phyloP scores from a whole-genome alignment of 2,329 filamentous ascomycete species.

The Fusarium subglutinans region DNA sequence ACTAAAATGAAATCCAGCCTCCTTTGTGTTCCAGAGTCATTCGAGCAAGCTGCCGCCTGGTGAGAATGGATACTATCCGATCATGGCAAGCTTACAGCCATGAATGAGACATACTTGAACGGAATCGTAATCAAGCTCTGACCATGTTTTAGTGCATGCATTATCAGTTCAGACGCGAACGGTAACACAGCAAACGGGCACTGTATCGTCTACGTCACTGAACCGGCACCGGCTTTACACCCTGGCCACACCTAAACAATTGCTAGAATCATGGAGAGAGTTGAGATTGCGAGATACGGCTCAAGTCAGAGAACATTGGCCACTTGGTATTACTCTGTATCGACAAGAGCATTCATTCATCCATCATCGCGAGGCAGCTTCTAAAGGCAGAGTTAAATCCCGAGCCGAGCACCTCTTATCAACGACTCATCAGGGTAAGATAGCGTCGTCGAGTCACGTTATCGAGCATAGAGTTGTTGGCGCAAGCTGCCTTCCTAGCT shows the following conservation, averaged over 20 bases:
- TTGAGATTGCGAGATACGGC: neutral
- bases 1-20: neutral
- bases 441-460: constrained; percentile 38
- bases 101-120: neutral
- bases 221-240: neutral
- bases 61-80: neutral
- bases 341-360: neutral
- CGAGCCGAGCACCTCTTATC: constrained; percentile 31
- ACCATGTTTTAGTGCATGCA: constrained; percentile 34
- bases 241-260: neutral
- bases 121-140: constrained; percentile 12
- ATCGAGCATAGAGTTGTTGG: constrained; percentile 24
- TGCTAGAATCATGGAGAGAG: neutral
- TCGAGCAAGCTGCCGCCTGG: neutral
- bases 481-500: constrained; percentile 15
- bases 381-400: neutral
- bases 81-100: neutral
- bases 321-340: neutral
- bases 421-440: constrained; percentile 40
- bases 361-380: neutral
- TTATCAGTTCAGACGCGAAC: constrained; percentile 21
- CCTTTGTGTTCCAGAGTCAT: neutral
- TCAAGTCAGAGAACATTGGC: neutral
- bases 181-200: neutral
- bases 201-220: constrained; percentile 26